These are phyloP conservation scores for Lipomyces spencermartinsiae DNA, from an alignment of 805 yeast genomes.

Conservation along the genomic window DNA sequence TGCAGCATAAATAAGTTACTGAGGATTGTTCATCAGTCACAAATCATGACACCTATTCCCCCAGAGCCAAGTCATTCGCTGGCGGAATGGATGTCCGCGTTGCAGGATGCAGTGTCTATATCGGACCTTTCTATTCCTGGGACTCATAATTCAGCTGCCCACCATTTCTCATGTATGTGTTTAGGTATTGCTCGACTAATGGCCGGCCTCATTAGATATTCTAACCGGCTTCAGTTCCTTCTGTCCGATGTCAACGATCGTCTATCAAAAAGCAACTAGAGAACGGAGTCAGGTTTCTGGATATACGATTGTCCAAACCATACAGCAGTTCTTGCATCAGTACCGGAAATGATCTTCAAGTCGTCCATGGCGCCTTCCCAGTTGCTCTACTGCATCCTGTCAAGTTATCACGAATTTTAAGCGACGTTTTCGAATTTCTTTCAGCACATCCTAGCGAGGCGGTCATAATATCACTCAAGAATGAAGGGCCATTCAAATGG, in stretches of 20 bases:
- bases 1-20: too few relatives aligned
- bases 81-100: slow-evolving; percentile 58
- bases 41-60: slow-evolving; percentile 27
- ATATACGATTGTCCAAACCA: slow-evolving; percentile 67
- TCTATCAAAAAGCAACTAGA: slow-evolving; percentile 65
- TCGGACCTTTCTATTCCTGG: slow-evolving; percentile 73
- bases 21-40: neutral
- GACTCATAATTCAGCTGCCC: slow-evolving; percentile 85
- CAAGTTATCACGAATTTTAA: slow-evolving; percentile 57
- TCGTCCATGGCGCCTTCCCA: slow-evolving; percentile 79
- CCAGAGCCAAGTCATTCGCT: slow-evolving; percentile 15
- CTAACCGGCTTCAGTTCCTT: slow-evolving; percentile 53
- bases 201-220: neutral
- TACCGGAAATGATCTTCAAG: slow-evolving; percentile 58
- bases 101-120: slow-evolving; percentile 58
- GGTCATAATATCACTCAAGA: slow-evolving; percentile 71
- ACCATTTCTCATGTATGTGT: slow-evolving; percentile 56
- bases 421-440: slow-evolving; percentile 66
- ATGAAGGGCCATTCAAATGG: slow-evolving; percentile 75
- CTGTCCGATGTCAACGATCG: slow-evolving; percentile 77
- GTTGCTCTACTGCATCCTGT: slow-evolving; percentile 65
- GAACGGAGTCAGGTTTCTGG: slow-evolving; percentile 78
- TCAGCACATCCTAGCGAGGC: slow-evolving; percentile 60
- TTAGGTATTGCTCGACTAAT: neutral
- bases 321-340: slow-evolving; percentile 54